phyloP scores from a whole-genome alignment of 805 yeast genomes.

The Candida fluviatilis region DNA sequence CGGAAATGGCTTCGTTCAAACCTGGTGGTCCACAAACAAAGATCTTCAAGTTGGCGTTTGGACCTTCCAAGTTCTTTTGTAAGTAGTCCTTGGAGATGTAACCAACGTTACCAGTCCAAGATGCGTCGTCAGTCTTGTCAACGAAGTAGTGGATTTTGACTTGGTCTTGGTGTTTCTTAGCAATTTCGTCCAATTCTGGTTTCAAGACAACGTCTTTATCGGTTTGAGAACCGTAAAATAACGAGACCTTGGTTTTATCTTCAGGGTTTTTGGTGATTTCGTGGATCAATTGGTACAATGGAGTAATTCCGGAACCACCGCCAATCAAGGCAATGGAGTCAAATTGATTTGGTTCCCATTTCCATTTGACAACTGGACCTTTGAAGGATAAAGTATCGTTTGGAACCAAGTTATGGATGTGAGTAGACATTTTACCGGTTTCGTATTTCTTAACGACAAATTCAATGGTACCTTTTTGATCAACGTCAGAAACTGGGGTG shows the following conservation, averaged over 20 bases:
- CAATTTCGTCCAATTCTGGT: conserved; percentile 69
- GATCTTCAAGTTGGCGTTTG: conserved; percentile 54
- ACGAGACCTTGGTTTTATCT: conserved; percentile 84
- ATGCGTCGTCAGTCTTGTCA: conserved; percentile 49
- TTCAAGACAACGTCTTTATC: conserved; percentile 78
- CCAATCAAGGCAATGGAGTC: conserved; percentile 79
- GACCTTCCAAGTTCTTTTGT: conserved; percentile 54
- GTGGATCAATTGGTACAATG: conserved; percentile 82
- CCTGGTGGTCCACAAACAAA: conserved; percentile 97
- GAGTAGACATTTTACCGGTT: conserved; percentile 78
- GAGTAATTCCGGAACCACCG: conserved; percentile 97
- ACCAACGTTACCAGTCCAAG: conserved; percentile 61
- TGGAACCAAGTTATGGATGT: conserved; percentile 63
- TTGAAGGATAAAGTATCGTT: conserved; percentile 85
- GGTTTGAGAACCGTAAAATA: conserved; percentile 76
- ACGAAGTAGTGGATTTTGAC: conserved; percentile 75
- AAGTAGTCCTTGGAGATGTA: conserved; percentile 75
- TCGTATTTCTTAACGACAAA: conserved; percentile 82
- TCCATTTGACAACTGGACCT: conserved; percentile 92
- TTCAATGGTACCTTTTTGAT: conserved; percentile 69
- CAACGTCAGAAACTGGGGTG: conserved; percentile 78
- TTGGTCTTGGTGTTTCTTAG: conserved; percentile 68
- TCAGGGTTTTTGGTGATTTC: conserved; percentile 72
- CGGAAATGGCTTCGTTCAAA: conserved; percentile 82
- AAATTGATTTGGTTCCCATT: conserved; percentile 83